Conservation (phyloP, 2,329 filamentous ascomycete genomes). For the Phialophora tarda region DNA sequence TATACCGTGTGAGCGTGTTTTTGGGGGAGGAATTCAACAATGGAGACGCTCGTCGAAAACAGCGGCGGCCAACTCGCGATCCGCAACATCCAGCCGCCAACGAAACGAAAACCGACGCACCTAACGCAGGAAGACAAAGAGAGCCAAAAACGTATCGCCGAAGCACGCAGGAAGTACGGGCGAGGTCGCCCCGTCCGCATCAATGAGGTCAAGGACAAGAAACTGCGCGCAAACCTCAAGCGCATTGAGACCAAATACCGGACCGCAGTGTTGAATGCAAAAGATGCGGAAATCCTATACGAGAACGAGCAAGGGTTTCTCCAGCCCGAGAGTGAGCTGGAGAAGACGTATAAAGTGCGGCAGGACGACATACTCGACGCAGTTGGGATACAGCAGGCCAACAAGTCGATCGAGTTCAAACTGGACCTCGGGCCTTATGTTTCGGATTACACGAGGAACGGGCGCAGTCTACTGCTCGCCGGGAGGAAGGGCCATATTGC, state of each 20-base stretch:
- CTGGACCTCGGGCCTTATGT: constrained; percentile 84
- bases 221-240: constrained; percentile 79
- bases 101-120: constrained; percentile 35
- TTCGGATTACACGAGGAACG: constrained; percentile 88
- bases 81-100: constrained; percentile 37
- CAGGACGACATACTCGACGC: constrained; percentile 81
- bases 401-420: constrained; percentile 90
- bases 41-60: constrained; percentile 40
- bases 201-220: constrained; percentile 82
- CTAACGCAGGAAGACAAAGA: constrained; percentile 45
- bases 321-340: constrained; percentile 84
- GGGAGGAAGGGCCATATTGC: constrained; percentile 94
- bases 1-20: background rate
- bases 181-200: constrained; percentile 77
- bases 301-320: constrained; percentile 86
- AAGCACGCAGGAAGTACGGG: constrained; percentile 78
- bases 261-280: constrained; percentile 79
- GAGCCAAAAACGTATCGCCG: constrained; percentile 48
- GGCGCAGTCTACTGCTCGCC: constrained; percentile 80
- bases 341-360: constrained; percentile 88
- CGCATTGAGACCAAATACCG: constrained; percentile 82
- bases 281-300: constrained; percentile 92
- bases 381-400: constrained; percentile 81
- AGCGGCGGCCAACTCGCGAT: constrained; percentile 39
- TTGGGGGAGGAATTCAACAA: constrained; percentile 6